phyloP scores from a whole-genome alignment of 2,329 filamentous ascomycete genomes.

The Thielaviopsis euricoi region DNA sequence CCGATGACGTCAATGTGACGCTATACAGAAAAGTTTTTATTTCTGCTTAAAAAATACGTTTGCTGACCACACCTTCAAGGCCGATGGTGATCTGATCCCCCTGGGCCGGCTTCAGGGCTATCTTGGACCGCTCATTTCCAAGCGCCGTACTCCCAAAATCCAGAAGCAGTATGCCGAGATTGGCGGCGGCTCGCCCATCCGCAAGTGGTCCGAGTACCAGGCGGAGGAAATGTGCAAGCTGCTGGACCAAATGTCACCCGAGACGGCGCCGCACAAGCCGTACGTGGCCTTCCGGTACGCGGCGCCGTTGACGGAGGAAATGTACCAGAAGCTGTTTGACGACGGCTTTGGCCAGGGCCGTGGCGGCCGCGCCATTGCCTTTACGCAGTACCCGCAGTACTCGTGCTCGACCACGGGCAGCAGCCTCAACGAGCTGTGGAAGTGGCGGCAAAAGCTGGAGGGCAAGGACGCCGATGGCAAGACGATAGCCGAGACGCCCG shows the following conservation, averaged over 20 bases:
- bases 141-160: slow-evolving; percentile 84
- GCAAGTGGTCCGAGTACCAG: slow-evolving; percentile 95
- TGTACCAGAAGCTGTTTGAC: slow-evolving; percentile 65
- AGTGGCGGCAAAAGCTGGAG: slow-evolving; percentile 80
- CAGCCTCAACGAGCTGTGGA: slow-evolving; percentile 94
- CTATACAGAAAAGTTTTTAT: background rate
- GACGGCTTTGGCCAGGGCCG: slow-evolving; percentile 84
- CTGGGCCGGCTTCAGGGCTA: slow-evolving; percentile 82
- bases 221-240: slow-evolving; percentile 94
- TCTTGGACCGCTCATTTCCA: slow-evolving; percentile 73
- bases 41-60: no score
- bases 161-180: slow-evolving; percentile 90
- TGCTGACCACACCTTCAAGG: slow-evolving; percentile 30
- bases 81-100: slow-evolving; percentile 90
- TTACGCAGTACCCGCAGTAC: slow-evolving; percentile 97
- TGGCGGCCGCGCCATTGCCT: slow-evolving; percentile 87
- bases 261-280: slow-evolving; percentile 90
- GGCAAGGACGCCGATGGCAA: slow-evolving; percentile 40
- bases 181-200: slow-evolving; percentile 92
- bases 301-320: slow-evolving; percentile 81
- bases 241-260: slow-evolving; percentile 74
- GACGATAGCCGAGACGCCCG: slow-evolving; percentile 23
- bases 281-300: slow-evolving; percentile 97
- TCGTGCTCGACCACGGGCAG: slow-evolving; percentile 95
- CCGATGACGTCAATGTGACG: slow-evolving; percentile 9